Conservation (phyloP, 441 rosid genomes). For the Pelargonium myrrhifolium region DNA sequence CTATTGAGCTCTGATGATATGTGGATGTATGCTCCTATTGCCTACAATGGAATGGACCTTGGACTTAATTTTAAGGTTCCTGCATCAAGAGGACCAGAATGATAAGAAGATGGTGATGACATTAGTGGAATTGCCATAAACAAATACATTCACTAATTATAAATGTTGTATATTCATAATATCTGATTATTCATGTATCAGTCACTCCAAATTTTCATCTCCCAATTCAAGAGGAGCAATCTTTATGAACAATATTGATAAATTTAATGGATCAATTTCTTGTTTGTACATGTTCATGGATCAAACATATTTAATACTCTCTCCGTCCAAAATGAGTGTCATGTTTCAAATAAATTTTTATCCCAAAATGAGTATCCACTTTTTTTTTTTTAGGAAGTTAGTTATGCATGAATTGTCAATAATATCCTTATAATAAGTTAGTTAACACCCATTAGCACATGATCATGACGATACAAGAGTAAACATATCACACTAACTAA, state of each 20-base stretch:
- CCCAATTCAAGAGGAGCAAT: neutral
- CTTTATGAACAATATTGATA: neutral
- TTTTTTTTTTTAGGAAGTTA: too few species aligned
- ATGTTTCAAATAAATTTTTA: too few species aligned
- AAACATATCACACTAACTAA: too few species aligned
- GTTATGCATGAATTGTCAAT: too few species aligned
- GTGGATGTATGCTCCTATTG: conserved; percentile 79
- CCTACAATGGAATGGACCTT: conserved; percentile 67
- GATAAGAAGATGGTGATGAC: conserved; percentile 8
- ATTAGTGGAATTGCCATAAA: neutral
- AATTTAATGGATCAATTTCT: too few species aligned
- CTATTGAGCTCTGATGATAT: conserved; percentile 63
- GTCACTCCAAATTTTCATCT: neutral
- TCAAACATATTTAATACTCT: too few species aligned
- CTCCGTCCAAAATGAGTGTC: too few species aligned
- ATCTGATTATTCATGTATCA: neutral
- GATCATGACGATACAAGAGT: too few species aligned
- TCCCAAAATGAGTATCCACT: too few species aligned
- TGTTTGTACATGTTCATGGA: too few species aligned
- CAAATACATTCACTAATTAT: neutral
- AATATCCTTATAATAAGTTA: too few species aligned
- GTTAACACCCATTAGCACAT: too few species aligned
- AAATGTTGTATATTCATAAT: neutral
- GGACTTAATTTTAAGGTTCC: conserved; percentile 43
- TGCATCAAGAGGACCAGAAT: neutral